Evolutionary conservation across 805 yeast species (phyloP), one percentile per base, ranked within the genome.

Genomic region (Candida parachauliodes): DNA sequence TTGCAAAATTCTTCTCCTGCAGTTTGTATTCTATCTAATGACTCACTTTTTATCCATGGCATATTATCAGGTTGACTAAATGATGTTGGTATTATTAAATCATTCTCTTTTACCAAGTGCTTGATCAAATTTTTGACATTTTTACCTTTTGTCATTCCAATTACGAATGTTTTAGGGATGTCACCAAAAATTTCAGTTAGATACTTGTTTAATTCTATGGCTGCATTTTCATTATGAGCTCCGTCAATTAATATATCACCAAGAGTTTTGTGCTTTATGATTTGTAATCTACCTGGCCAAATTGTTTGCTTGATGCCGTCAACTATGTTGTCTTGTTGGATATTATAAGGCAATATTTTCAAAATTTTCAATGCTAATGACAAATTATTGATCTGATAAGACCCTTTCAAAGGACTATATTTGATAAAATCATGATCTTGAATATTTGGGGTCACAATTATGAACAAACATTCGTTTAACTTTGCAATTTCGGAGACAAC

Each of bases 251-350:
- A 58, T 0, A 79, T 57, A 1, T 37, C 39, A 5, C 48, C 49
- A 1, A 68, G 36, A 1, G 55, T 46, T 2, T 56, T 35, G 16
- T 55, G 48, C 1, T 36, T 34, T 1, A 60, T 36, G 1, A 51
- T 40, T 50, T 93, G 96, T 36, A 93, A 61, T 43, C 98, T 65
- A 1, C 97, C 98, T 0, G 95, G 95, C 98, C 98, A 89, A 7
- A 48, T 45, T 0, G 88, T 81, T 0, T 47, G 36, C 1, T 49
- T 35, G 0, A 89, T 58, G 0, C 96, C 95, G 6, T 51, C 44
- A 4, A 54, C 46, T 0, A 85, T 62, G 1, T 59, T 45, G 0
- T 55, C 54, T 2, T 43, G 40, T 0, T 72, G 49, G 6, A 79
- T 48, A 27, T 12, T n/a, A 16, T 12, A 27, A 14, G 46, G 41